These are phyloP conservation scores for Leishmania aethiopica DNA, from an alignment of 208 protist genomes.

Conservation along the genomic window DNA sequence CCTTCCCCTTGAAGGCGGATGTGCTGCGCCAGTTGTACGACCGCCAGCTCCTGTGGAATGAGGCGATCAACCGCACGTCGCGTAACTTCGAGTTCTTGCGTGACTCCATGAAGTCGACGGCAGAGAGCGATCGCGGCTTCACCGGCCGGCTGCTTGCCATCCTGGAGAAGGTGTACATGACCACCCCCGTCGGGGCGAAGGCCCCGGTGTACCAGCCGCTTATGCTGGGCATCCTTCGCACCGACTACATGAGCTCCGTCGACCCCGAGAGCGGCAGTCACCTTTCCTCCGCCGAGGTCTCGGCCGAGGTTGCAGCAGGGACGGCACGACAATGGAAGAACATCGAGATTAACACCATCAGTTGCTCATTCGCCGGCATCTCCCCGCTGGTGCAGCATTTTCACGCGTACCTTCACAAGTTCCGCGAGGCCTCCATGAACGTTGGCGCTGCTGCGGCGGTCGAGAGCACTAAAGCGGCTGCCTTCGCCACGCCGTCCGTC, in stretches of 20 bases:
- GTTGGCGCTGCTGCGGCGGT: neutral
- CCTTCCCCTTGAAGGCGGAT: constrained; percentile 37
- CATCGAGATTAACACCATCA: constrained; percentile 98
- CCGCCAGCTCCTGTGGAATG: constrained; percentile 79
- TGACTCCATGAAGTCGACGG: constrained; percentile 59
- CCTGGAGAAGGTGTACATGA: constrained; percentile 75
- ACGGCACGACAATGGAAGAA: constrained; percentile 79
- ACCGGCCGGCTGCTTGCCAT: constrained; percentile 88
- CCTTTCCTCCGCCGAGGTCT: neutral
- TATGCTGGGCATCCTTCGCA: constrained; percentile 93
- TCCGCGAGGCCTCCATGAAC: constrained; percentile 25
- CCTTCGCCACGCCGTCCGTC: neutral
- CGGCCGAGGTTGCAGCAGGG: constrained; percentile 3
- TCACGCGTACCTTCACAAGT: constrained; percentile 75
- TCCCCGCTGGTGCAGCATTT: constrained; percentile 81
- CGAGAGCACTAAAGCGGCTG: neutral
- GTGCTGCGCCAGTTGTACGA: constrained; percentile 50
- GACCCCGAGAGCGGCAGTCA: constrained; percentile 11
- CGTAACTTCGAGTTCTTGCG: constrained; percentile 70
- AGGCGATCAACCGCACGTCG: constrained; percentile 77
- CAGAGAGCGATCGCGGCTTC: constrained; percentile 77
- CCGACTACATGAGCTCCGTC: constrained; percentile 93
- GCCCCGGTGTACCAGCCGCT: constrained; percentile 63
- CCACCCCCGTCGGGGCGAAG: constrained; percentile 20
- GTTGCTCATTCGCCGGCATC: constrained; percentile 92